A percentile compares a stretch with the other conserved stretches of the same genome.
These are phyloP conservation scores for Xylaria sp. DNA, from an alignment of 2,329 filamentous ascomycete genomes.

Conservation along the genomic window DNA sequence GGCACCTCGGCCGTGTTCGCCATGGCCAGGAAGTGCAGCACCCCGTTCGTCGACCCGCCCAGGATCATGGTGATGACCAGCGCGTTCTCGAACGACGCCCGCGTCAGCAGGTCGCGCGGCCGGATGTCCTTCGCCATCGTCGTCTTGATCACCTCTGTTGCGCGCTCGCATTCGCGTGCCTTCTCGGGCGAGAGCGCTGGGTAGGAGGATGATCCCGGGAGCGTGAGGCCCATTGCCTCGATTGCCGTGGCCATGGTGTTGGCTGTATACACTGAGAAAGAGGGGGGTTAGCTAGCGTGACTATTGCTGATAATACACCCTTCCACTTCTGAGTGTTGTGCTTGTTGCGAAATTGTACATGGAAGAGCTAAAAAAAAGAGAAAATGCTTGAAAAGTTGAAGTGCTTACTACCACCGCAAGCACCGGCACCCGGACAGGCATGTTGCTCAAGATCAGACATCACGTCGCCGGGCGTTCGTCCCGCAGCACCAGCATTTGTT, in stretches of 20 bases:
- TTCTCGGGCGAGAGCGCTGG: slow-evolving; percentile 85
- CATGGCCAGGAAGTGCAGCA: slow-evolving; percentile 91
- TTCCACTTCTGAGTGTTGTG: neutral
- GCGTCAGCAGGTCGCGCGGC: slow-evolving; percentile 82
- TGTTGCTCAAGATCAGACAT: slow-evolving; percentile 84
- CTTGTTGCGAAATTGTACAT: neutral
- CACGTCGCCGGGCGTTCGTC: slow-evolving; percentile 79
- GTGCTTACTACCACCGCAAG: slow-evolving; percentile 70
- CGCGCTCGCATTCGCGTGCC: slow-evolving; percentile 85
- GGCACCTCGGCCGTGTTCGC: slow-evolving; percentile 83
- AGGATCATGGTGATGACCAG: slow-evolving; percentile 91
- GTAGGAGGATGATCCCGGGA: slow-evolving; percentile 86
- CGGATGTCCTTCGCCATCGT: slow-evolving; percentile 87
- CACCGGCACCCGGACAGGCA: slow-evolving; percentile 79
- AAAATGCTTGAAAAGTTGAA: neutral
- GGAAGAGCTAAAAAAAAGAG: neutral
- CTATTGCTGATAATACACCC: neutral
- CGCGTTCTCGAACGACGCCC: slow-evolving; percentile 86
- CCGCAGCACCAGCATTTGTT: slow-evolving; percentile 67
- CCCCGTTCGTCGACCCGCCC: slow-evolving; percentile 90
- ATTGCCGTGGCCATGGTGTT: slow-evolving; percentile 95
- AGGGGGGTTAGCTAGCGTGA: slow-evolving; percentile 5
- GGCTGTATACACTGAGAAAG: slow-evolving; percentile 77
- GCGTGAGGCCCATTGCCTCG: slow-evolving; percentile 85
- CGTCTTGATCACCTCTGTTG: slow-evolving; percentile 78